phyloP scores from a whole-genome alignment of 2,329 filamentous ascomycete species.

The Xenoacremonium recifei region DNA sequence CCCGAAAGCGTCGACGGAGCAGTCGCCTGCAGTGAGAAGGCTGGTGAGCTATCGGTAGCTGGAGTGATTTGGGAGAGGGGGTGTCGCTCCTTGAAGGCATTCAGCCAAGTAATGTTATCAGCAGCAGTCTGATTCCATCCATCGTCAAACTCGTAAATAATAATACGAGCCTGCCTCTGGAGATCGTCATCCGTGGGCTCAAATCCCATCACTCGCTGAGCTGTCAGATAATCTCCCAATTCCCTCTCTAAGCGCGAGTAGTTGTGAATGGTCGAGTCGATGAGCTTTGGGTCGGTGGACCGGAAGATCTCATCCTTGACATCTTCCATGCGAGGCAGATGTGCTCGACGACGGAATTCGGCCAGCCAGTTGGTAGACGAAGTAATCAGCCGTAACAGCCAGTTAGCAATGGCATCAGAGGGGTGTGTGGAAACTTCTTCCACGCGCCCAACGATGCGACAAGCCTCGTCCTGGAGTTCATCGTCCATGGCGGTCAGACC shows the following conservation, averaged over 20 bases:
- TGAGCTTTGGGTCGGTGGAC: slow-evolving; percentile 52
- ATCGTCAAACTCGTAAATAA: slow-evolving; percentile 62
- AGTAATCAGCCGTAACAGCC: slow-evolving; percentile 53
- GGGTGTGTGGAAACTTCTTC: slow-evolving; percentile 51
- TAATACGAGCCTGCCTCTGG: slow-evolving; percentile 56
- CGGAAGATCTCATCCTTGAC: slow-evolving; percentile 47
- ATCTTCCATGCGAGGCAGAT: slow-evolving; percentile 56
- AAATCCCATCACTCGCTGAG: slow-evolving; percentile 43
- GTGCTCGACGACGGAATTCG: slow-evolving; percentile 54
- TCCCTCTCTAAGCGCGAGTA: slow-evolving; percentile 56
- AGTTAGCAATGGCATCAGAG: slow-evolving; percentile 51
- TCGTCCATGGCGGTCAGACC: slow-evolving; percentile 59
- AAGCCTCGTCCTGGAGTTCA: slow-evolving; percentile 60
- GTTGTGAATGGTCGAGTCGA: slow-evolving; percentile 60
- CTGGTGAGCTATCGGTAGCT: slow-evolving; percentile 20
- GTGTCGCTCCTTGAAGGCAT: slow-evolving; percentile 51
- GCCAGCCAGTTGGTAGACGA: slow-evolving; percentile 54
- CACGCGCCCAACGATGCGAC: slow-evolving; percentile 55
- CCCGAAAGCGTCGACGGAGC: slow-evolving; percentile 12
- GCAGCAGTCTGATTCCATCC: slow-evolving; percentile 64
- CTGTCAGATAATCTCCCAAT: slow-evolving; percentile 50
- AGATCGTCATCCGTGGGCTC: slow-evolving; percentile 54
- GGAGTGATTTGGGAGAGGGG: slow-evolving; percentile 13
- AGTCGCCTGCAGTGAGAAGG: slow-evolving; percentile 21
- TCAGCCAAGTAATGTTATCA: slow-evolving; percentile 54